phyloP scores from a whole-genome alignment of 2,329 filamentous ascomycete genomes.

The Fusarium lyarnte region DNA sequence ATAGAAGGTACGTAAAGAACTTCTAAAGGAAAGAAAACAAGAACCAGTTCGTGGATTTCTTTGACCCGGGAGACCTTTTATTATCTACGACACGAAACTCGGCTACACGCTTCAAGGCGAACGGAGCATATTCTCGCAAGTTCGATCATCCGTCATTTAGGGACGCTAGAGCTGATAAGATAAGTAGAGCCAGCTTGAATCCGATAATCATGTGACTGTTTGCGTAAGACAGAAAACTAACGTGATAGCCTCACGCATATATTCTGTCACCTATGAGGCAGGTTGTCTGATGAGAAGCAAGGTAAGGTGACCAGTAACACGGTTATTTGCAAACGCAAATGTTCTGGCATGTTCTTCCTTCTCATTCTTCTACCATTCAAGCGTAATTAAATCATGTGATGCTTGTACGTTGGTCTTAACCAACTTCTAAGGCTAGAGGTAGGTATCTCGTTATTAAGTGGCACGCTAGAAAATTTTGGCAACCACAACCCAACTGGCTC shows the following conservation, averaged over 20 bases:
- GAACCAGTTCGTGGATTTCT: slow-evolving; percentile 8
- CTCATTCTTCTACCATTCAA: background rate
- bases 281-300: background rate
- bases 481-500: background rate
- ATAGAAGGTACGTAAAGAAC: slow-evolving; percentile 1
- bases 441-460: background rate
- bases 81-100: slow-evolving; percentile 35
- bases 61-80: slow-evolving; percentile 14
- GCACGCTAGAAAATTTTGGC: background rate
- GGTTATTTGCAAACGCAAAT: background rate
- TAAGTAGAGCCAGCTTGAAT: slow-evolving; percentile 30
- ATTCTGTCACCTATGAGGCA: background rate
- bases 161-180: background rate
- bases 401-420: background rate
- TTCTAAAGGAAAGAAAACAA: slow-evolving; percentile 1
- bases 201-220: slow-evolving; percentile 47
- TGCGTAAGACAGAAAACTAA: background rate
- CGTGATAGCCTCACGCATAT: background rate
- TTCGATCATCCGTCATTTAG: slow-evolving; percentile 44
- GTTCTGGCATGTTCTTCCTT: background rate
- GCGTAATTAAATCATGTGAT: background rate
- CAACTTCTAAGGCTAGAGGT: background rate
- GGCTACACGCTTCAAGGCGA: slow-evolving; percentile 40
- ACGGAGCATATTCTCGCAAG: slow-evolving; percentile 52
- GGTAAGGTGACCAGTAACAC: background rate